Percentiles rank a stretch among this genome's conserved stretches.
Conservation (phyloP, 768 basidiomycete genomes). For the Russula virescens region DNA sequence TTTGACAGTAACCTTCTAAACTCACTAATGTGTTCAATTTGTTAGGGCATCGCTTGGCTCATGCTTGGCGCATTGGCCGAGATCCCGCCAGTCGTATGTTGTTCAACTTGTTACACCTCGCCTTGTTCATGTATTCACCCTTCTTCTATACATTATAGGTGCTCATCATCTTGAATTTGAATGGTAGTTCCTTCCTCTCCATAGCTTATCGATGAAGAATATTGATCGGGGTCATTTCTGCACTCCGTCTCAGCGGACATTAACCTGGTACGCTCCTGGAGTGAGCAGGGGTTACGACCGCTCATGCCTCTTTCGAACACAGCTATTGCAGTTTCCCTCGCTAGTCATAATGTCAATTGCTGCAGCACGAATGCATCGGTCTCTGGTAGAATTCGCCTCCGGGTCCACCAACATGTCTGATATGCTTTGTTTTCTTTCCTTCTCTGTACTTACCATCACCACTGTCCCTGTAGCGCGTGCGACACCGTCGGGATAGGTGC, state of each 20-base stretch:
- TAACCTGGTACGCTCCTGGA: no score
- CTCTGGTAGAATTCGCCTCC: not conserved
- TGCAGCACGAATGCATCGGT: not conserved
- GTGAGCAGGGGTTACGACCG: no score
- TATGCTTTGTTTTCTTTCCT: not conserved
- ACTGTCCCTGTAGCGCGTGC: not conserved
- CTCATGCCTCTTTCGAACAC: not conserved
- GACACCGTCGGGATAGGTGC: no score
- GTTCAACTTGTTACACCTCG: no score
- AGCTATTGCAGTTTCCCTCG: not conserved
- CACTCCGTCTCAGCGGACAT: no score
- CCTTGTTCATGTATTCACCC: not conserved
- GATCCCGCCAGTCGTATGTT: not conserved
- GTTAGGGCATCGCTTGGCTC: not conserved
- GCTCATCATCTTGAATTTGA: not conserved
- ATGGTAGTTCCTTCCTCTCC: not conserved
- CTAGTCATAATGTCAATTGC: not conserved
- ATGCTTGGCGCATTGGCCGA: not conserved
- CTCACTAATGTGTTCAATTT: no score
- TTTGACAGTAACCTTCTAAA: no score
- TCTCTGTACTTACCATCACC: not conserved
- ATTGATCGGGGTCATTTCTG: not conserved
- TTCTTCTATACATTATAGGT: not conserved
- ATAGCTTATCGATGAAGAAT: not conserved
- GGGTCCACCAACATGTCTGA: not conserved